Evolutionary conservation across 2,329 filamentous ascomycete species (phyloP).

Genomic region (Aspergillus fumigatus): DNA sequence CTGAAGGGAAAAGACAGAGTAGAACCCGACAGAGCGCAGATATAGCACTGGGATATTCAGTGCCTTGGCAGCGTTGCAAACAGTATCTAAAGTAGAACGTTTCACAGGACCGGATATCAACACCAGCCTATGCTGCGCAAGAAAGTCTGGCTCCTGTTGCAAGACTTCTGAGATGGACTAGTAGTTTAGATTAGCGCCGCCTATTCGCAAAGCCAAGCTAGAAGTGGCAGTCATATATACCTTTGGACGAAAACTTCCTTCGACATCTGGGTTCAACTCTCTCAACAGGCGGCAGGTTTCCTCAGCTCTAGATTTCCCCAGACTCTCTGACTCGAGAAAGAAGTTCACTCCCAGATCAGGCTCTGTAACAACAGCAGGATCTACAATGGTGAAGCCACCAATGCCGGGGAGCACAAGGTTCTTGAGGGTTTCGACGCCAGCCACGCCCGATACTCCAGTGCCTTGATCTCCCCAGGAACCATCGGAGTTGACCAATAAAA

Average conservation of each 20-base stretch:
- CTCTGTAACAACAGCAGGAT: conserved; percentile 71
- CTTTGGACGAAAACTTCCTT: conserved; percentile 64
- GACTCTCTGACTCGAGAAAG: conserved; percentile 75
- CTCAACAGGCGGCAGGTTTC: conserved; percentile 70
- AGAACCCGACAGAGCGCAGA: conserved; percentile 87
- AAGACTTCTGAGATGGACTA: conserved; percentile 38
- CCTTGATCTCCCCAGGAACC: conserved; percentile 32
- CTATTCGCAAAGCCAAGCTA: background rate
- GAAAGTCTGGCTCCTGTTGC: conserved; percentile 31
- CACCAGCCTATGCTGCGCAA: conserved; percentile 54
- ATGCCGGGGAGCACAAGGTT: conserved; percentile 94
- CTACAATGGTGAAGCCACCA: conserved; percentile 85
- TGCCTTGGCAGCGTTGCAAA: conserved; percentile 49
- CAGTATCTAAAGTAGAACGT: conserved; percentile 45
- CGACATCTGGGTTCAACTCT: conserved; percentile 90
- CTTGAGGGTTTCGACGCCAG: conserved; percentile 87
- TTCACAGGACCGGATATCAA: conserved; percentile 58
- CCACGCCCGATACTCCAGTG: conserved; percentile 65
- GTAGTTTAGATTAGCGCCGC: conserved; percentile 6
- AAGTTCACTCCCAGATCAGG: conserved; percentile 93
- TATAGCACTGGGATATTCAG: conserved; percentile 71
- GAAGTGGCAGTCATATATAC: conserved; percentile 32
- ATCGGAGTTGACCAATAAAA: conserved; percentile 79
- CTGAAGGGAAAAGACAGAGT: conserved; percentile 77
- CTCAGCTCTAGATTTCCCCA: conserved; percentile 74